phyloP scores from a whole-genome alignment of 345 rosid species.

The Rhodomyrtus tomentosa region DNA sequence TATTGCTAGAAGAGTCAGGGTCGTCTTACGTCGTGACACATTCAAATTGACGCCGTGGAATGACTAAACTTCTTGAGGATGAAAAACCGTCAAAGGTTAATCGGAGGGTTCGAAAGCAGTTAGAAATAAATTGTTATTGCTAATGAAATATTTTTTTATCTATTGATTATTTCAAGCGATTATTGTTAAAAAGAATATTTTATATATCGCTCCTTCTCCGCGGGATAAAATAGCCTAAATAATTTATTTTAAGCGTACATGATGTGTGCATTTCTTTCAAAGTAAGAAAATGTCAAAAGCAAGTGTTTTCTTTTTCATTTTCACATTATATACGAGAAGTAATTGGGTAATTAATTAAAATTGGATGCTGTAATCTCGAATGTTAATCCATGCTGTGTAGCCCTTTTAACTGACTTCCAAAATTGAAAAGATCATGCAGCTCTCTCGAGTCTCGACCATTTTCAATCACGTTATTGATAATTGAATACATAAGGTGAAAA shows the following conservation, averaged over 20 bases:
- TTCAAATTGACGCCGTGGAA: background rate
- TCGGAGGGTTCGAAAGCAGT: background rate
- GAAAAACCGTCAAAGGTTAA: background rate
- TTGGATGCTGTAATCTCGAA: background rate
- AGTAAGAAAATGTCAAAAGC: background rate
- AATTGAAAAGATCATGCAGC: too few relatives aligned
- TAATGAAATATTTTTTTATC: too few relatives aligned
- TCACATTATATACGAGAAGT: background rate
- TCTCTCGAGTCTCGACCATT: background rate
- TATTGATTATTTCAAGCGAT: background rate
- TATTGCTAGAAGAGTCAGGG: fast-evolving
- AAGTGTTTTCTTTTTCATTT: background rate
- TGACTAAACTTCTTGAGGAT: background rate
- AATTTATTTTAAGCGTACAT: background rate
- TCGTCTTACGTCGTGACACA: fast-evolving
- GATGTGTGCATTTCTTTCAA: background rate
- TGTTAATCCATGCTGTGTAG: background rate
- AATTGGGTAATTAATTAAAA: background rate
- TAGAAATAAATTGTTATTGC: too few relatives aligned
- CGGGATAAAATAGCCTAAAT: too few relatives aligned
- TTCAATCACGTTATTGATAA: background rate
- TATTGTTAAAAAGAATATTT: background rate
- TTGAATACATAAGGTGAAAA: background rate
- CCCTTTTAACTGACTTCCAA: background rate
- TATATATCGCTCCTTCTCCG: background rate